These are phyloP conservation scores for Brassica incana DNA, from an alignment of 345 rosid genomes.

Conservation along the genomic window DNA sequence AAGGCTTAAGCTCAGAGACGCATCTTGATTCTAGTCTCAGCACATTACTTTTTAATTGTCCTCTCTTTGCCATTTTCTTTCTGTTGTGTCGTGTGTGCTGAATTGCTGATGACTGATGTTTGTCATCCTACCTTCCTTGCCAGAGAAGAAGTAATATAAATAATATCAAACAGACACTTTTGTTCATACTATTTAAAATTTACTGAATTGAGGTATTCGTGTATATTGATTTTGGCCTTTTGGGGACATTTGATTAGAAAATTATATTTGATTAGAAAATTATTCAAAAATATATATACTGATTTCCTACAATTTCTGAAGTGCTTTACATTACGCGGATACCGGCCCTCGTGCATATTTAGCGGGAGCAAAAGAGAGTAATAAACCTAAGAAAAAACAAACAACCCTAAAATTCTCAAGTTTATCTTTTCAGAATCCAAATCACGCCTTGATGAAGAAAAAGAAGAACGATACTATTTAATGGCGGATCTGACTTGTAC, in stretches of 20 bases:
- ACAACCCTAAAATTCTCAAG: background rate
- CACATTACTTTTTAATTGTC: background rate
- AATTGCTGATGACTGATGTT: background rate
- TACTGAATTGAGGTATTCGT: background rate
- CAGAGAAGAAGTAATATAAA: slow-evolving; percentile 8
- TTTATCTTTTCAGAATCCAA: background rate
- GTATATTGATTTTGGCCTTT: background rate
- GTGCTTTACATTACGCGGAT: background rate
- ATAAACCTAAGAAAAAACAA: too few species aligned
- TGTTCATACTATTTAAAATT: background rate
- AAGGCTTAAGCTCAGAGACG: slow-evolving; percentile 60
- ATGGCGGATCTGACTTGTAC: slow-evolving; percentile 57
- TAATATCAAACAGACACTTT: background rate
- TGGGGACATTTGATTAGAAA: too few species aligned
- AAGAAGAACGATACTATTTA: background rate
- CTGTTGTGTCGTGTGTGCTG: background rate
- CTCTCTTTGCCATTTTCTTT: background rate
- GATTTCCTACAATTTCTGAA: too few species aligned
- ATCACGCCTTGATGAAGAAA: background rate
- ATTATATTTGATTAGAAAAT: too few species aligned
- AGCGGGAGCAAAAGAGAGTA: background rate
- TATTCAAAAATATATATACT: too few species aligned
- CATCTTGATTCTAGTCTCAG: slow-evolving; percentile 9
- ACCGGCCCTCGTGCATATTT: background rate
- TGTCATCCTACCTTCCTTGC: slow-evolving; percentile 2